A percentile compares a stretch with the other conserved stretches of the same genome.
Conservation (phyloP, 345 rosid genomes). For the Gossypium sturtianum region DNA sequence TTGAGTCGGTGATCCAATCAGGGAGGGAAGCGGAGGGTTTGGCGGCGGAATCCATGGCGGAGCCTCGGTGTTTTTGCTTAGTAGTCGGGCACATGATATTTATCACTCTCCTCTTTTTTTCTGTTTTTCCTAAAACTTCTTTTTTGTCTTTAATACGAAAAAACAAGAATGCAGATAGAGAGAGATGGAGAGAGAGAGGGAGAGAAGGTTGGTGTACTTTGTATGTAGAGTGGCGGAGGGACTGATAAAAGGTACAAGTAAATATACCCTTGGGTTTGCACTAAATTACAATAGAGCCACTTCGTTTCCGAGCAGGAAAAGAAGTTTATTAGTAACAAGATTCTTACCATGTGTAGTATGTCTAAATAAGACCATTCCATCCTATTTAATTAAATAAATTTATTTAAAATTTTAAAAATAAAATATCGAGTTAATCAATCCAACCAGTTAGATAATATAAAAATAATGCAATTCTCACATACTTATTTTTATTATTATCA, state of each 20-base stretch:
- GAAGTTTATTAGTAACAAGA: too few relatives aligned
- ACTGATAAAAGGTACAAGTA: not conserved
- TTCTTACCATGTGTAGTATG: too few relatives aligned
- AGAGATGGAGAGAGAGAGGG: too few relatives aligned
- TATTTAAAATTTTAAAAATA: too few relatives aligned
- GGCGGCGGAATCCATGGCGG: constrained; percentile 25
- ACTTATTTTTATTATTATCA: too few relatives aligned
- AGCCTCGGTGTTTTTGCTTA: constrained; percentile 39
- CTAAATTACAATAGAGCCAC: constrained; percentile 19
- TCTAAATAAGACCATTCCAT: accelerated
- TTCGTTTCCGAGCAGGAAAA: too few relatives aligned
- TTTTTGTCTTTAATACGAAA: not conserved
- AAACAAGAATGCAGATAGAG: not conserved
- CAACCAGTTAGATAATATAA: too few relatives aligned
- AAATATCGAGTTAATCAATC: too few relatives aligned
- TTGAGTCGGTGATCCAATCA: constrained; percentile 59
- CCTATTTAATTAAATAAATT: too few relatives aligned
- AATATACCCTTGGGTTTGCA: constrained; percentile 8
- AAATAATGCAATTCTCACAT: too few relatives aligned
- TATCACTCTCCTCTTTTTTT: not conserved
- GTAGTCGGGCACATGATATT: constrained; percentile 46
- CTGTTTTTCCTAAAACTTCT: not conserved
- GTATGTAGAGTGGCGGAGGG: not conserved
- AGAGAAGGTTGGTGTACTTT: not conserved
- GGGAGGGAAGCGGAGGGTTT: constrained; percentile 23